Evolutionary conservation across 2,329 filamentous ascomycete species (phyloP).

Genomic region (Fusarium kyushuense): DNA sequence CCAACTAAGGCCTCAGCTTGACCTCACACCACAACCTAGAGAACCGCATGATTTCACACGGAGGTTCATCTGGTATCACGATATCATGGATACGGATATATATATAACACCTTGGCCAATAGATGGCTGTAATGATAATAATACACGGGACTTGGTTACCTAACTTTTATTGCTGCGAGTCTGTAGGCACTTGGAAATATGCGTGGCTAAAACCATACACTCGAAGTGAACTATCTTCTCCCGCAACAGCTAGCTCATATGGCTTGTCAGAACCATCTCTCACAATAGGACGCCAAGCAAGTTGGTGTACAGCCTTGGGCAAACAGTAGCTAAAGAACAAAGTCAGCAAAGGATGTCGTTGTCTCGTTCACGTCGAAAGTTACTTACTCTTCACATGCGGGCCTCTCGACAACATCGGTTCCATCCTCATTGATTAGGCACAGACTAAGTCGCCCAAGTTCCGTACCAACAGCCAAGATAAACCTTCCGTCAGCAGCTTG

Average conservation of each 20-base stretch:
- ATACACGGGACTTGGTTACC: constrained; percentile 9
- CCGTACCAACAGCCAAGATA: constrained; percentile 69
- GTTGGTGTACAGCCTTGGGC: constrained; percentile 73
- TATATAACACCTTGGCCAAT: constrained; percentile 29
- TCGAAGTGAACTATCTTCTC: constrained; percentile 71
- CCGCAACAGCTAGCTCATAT: constrained; percentile 64
- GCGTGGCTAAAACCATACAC: constrained; percentile 61
- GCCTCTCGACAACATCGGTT: constrained; percentile 54
- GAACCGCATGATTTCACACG: neutral
- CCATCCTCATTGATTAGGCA: constrained; percentile 56
- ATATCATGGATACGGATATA: constrained; percentile 40
- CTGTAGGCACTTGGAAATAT: constrained; percentile 41
- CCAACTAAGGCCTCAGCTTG: neutral
- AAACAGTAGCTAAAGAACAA: constrained; percentile 54
- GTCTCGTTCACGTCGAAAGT: neutral
- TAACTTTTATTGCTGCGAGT: constrained; percentile 34
- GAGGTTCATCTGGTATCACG: constrained; percentile 26
- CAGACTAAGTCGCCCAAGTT: constrained; percentile 63
- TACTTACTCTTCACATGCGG: constrained; percentile 56
- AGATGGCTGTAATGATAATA: constrained; percentile 44
- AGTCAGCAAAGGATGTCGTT: constrained; percentile 26
- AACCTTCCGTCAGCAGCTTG: constrained; percentile 48
- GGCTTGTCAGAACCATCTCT: constrained; percentile 46
- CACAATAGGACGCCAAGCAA: constrained; percentile 73
- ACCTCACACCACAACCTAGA: neutral